Base-by-base conservation (phyloP, 2,329 filamentous ascomycete species). In the Microdochium nivale region DNA sequence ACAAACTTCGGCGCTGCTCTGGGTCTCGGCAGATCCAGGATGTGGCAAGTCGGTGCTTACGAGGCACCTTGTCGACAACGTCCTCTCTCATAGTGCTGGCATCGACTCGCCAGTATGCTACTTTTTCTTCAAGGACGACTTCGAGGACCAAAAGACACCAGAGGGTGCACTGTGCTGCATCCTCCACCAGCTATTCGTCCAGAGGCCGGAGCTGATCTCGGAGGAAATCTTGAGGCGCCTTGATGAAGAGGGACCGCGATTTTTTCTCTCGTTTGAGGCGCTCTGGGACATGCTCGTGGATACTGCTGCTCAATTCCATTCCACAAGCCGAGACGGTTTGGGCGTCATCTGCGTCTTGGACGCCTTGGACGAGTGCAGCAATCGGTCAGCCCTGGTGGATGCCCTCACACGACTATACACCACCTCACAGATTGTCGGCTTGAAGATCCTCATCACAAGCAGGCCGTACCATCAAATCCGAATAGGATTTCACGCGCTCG, bases 31-130 rank as follows among this genome's bases (percentile, higher is more conserved):
- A 8, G 65, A 73, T 49, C 71, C 71, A 2, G 72, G 71, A 0
- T 72, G 68, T 43, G 71, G 71, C 9, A 74, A 74, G 54, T 73
- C 72, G 0, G 71, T 74, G 8, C 54, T 75, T 1, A 60, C 67
- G 13, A 70, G 57, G 52, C 61, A 64, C 32, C 53, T 75, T 1
- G 57, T 69, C 0, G 69, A 74, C 24, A 16, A 57, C 0, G 49
- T 63, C 0, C 52, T 72, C 0, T n/a, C n/a, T n/a, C n/a, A n/a
- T n/a, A n/a, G n/a, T n/a, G n/a, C n/a, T n/a, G 56, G 27, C 0
- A 58, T 33, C 1, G n/a, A 46, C 1, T 50, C 50, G 0, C 58
- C 55, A 4, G 33, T 37, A 7, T 23, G 43, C 21, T 74, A 73
- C 49, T 75, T 72, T 59, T 75, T 74, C 56, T 74, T 74, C 61